phyloP scores from a whole-genome alignment of 441 rosid species.

The Pelargonium australe region DNA sequence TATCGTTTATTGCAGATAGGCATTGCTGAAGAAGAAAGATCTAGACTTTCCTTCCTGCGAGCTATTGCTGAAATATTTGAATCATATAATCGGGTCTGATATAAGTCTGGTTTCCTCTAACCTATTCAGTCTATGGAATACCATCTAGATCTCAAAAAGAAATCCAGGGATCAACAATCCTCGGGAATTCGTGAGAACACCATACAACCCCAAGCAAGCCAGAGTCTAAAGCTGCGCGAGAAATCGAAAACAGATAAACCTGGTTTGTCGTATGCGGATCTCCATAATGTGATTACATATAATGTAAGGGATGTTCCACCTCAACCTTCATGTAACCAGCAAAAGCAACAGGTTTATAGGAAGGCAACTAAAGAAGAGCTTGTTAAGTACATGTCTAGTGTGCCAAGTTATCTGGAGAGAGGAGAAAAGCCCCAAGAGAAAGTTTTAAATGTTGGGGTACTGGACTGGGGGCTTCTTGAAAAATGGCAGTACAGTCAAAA shows the following conservation, averaged over 20 bases:
- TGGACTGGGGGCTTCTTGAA: slow-evolving; percentile 82
- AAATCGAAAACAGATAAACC: slow-evolving; percentile 40
- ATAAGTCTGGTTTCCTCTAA: slow-evolving; percentile 11
- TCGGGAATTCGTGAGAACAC: slow-evolving; percentile 28
- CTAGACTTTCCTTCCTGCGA: slow-evolving; percentile 1
- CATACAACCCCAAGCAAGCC: slow-evolving; percentile 24
- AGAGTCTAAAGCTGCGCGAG: slow-evolving; percentile 29
- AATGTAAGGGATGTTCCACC: slow-evolving; percentile 33
- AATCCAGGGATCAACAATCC: slow-evolving; percentile 23
- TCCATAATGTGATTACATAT: slow-evolving; percentile 38
- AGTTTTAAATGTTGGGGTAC: slow-evolving; percentile 78
- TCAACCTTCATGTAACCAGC: slow-evolving; percentile 25
- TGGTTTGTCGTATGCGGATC: slow-evolving; percentile 40
- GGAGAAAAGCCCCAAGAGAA: slow-evolving; percentile 50
- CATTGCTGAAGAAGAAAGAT: slow-evolving; percentile 15
- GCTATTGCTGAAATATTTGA: neutral
- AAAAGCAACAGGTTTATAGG: slow-evolving; percentile 20
- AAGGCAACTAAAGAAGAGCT: slow-evolving; percentile 51
- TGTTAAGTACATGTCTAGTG: slow-evolving; percentile 78
- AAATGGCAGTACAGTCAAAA: slow-evolving; percentile 65
- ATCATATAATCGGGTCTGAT: neutral
- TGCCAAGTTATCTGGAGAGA: slow-evolving; percentile 79
- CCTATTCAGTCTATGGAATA: slow-evolving; percentile 38
- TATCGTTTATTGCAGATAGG: slow-evolving; percentile 16
- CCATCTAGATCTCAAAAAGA: slow-evolving; percentile 25